Evolutionary conservation across 2,329 filamentous ascomycete species (phyloP).

Genomic region (Phoma herbarum): DNA sequence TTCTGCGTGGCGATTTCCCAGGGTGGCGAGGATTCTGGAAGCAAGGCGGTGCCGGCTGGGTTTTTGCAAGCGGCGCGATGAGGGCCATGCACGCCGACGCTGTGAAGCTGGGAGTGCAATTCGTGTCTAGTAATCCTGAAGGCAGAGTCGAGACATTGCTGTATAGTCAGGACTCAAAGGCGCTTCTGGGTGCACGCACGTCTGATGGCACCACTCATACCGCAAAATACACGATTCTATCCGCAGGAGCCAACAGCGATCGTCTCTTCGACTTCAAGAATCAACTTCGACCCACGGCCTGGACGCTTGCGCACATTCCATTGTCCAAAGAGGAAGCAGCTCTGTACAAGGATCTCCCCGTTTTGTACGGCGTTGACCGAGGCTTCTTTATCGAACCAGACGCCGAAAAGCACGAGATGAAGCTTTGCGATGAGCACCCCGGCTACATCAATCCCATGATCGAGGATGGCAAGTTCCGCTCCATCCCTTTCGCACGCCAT

Average conservation of each 20-base stretch:
- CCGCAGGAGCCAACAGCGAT: constrained; percentile 60
- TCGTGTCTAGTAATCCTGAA: constrained; percentile 54
- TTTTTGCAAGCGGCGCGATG: constrained; percentile 62
- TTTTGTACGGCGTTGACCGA: constrained; percentile 59
- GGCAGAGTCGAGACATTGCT: constrained; percentile 54
- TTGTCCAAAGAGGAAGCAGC: constrained; percentile 58
- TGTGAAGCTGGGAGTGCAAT: constrained; percentile 56
- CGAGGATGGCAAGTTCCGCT: constrained; percentile 42
- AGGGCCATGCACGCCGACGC: constrained; percentile 58
- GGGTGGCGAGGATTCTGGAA: constrained; percentile 62
- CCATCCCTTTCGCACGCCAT: constrained; percentile 54
- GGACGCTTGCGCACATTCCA: constrained; percentile 62
- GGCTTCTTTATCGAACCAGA: constrained; percentile 62
- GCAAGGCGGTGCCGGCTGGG: constrained; percentile 60
- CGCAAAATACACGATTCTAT: constrained; percentile 59
- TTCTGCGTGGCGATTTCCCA: constrained; percentile 60
- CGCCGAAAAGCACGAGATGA: constrained; percentile 56
- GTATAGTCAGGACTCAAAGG: constrained; percentile 35
- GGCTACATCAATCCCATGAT: constrained; percentile 62
- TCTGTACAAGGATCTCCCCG: constrained; percentile 59
- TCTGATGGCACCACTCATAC: constrained; percentile 53
- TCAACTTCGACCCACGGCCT: constrained; percentile 63
- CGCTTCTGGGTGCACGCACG: constrained; percentile 56
- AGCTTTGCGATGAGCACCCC: constrained; percentile 65
- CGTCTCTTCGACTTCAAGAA: constrained; percentile 60